Conservation (phyloP, 164 flowering plant species). For the Amborella trichopoda region DNA sequence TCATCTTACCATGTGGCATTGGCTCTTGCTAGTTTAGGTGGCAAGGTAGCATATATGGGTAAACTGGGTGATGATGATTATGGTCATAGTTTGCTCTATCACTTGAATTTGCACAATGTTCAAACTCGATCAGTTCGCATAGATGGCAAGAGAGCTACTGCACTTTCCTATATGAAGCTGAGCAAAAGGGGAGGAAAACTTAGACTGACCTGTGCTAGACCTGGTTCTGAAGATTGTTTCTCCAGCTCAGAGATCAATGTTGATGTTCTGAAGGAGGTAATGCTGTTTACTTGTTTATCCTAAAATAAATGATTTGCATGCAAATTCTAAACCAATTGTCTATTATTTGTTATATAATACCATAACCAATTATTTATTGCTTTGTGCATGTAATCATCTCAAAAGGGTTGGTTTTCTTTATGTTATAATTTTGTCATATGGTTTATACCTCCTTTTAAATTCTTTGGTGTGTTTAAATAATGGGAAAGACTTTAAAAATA, state of each 20-base stretch:
- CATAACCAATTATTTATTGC: no score
- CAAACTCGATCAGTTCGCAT: slow-evolving; percentile 63
- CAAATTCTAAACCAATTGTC: no score
- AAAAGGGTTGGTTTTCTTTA: no score
- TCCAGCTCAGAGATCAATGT: slow-evolving; percentile 72
- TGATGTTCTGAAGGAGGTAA: slow-evolving; percentile 84
- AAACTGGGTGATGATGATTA: slow-evolving; percentile 78
- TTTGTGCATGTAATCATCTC: no score
- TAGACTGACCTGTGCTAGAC: slow-evolving; percentile 38
- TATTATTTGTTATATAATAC: no score
- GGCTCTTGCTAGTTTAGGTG: slow-evolving; percentile 73
- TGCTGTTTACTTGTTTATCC: neutral
- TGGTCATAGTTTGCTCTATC: slow-evolving; percentile 63
- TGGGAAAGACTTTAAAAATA: no score
- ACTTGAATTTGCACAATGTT: slow-evolving; percentile 50
- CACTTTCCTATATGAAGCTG: slow-evolving; percentile 55
- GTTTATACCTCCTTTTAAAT: no score
- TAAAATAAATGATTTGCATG: no score
- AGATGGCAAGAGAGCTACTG: slow-evolving; percentile 33
- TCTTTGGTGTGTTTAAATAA: no score
- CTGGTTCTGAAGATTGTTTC: slow-evolving; percentile 80
- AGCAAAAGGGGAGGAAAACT: slow-evolving; percentile 47
- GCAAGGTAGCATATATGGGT: slow-evolving; percentile 90
- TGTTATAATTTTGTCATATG: no score
- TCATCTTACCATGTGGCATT: slow-evolving; percentile 62